phyloP scores from a whole-genome alignment of 2,329 filamentous ascomycete species.

The Apiospora sp. region DNA sequence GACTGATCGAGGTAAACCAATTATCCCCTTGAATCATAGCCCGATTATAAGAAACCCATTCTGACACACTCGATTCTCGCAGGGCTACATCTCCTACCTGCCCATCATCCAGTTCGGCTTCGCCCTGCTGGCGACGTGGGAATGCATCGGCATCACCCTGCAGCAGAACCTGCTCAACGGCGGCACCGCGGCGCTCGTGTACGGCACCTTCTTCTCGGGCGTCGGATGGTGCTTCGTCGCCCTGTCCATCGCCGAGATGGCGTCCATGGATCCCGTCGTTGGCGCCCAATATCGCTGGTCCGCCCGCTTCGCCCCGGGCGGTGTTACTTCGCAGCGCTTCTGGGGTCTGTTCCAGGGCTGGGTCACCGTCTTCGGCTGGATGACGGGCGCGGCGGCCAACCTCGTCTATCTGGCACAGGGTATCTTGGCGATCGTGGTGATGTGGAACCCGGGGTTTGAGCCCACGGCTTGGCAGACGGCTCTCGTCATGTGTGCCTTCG shows the following conservation, averaged over 20 bases:
- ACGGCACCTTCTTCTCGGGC: conserved; percentile 11
- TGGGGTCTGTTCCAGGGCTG: conserved; percentile 26
- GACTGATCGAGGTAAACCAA: neutral
- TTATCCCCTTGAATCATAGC: neutral
- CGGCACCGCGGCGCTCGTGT: conserved; percentile 13
- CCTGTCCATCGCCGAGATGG: conserved; percentile 26
- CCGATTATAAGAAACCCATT: too few relatives aligned
- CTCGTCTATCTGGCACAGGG: conserved; percentile 24
- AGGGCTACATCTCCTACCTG: conserved; percentile 25
- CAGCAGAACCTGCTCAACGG: conserved; percentile 26
- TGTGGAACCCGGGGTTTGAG: conserved; percentile 19
- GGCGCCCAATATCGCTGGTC: conserved; percentile 26
- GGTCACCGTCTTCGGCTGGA: conserved; percentile 25
- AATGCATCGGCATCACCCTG: conserved; percentile 25
- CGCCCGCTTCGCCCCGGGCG: conserved; percentile 17
- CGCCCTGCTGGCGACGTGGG: conserved; percentile 23
- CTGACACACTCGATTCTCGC: neutral
- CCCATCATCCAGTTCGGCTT: conserved; percentile 24
- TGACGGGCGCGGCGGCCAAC: conserved; percentile 19
- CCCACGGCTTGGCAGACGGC: conserved; percentile 19
- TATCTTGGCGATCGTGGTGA: neutral
- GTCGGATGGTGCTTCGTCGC: conserved; percentile 13
- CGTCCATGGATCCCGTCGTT: conserved; percentile 24
- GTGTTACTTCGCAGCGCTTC: conserved; percentile 16
- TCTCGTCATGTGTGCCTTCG: conserved; percentile 24